phyloP scores from a whole-genome alignment of 345 rosid species.

The Crucihimalaya himalaica region DNA sequence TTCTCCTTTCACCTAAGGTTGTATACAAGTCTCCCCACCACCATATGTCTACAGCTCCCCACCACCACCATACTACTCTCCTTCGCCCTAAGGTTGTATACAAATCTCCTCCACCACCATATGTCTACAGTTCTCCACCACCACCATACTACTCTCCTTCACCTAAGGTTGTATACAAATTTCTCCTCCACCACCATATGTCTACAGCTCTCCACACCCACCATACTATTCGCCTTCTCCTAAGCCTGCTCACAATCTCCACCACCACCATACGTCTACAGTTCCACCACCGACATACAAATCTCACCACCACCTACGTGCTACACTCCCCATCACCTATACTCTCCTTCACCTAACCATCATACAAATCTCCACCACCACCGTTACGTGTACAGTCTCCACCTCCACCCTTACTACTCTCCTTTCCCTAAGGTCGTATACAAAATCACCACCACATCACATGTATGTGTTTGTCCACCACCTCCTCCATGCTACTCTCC shows the following conservation, averaged over 20 bases:
- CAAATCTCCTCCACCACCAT: not conserved
- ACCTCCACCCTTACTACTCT: not conserved
- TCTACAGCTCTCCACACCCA: not conserved
- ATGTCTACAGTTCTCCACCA: not conserved
- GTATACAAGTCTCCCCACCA: not conserved
- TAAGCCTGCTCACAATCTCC: not conserved
- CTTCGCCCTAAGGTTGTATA: not conserved
- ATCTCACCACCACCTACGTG: slow-evolving; percentile 3
- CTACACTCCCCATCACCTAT: not conserved
- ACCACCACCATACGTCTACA: not conserved
- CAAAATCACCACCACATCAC: slow-evolving; percentile 7
- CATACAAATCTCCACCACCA: not conserved
- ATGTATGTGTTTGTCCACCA: not conserved
- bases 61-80: not conserved
- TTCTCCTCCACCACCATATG: not conserved
- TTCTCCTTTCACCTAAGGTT: not conserved
- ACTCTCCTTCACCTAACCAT: not conserved
- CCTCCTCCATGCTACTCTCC: not conserved
- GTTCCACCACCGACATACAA: not conserved
- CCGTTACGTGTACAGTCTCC: not conserved
- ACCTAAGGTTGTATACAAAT: not conserved
- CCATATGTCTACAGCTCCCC: not conserved
- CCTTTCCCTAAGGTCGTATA: not conserved
- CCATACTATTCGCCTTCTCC: not conserved
- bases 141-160: not conserved